Evolutionary conservation across 805 yeast genomes (phyloP).

Genomic region (Starmerella apicola): DNA sequence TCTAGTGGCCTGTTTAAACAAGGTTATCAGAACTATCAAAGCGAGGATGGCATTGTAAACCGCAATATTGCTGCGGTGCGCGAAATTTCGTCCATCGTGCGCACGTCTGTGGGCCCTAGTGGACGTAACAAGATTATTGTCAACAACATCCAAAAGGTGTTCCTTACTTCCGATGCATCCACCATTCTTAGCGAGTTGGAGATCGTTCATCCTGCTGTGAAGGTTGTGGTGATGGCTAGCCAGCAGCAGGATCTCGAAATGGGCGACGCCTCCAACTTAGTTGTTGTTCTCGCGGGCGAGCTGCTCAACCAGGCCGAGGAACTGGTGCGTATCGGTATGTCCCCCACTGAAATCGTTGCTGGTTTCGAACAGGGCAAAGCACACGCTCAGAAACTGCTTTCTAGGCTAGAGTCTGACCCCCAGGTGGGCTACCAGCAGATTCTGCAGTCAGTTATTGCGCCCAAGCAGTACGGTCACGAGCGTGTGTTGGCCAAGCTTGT

Average conservation of each 20-base stretch:
- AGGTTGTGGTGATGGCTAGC: slow-evolving; percentile 87
- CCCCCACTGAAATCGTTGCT: slow-evolving; percentile 83
- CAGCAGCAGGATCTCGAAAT: slow-evolving; percentile 94
- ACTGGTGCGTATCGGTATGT: slow-evolving; percentile 69
- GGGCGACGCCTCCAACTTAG: slow-evolving; percentile 94
- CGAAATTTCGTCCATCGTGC: slow-evolving; percentile 81
- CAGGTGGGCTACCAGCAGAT: slow-evolving; percentile 8
- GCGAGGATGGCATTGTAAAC: slow-evolving; percentile 87
- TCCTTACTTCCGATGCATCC: slow-evolving; percentile 95
- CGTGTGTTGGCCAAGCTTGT: slow-evolving; percentile 64
- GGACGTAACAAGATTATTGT: slow-evolving; percentile 95
- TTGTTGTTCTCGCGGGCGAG: slow-evolving; percentile 86
- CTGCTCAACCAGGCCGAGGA: slow-evolving; percentile 76
- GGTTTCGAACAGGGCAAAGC: slow-evolving; percentile 84
- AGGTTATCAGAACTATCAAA: slow-evolving; percentile 77
- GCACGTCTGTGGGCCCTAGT: slow-evolving; percentile 94
- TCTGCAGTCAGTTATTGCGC: slow-evolving; percentile 49
- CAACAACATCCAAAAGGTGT: slow-evolving; percentile 71
- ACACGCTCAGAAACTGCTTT: slow-evolving; percentile 53
- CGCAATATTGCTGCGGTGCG: slow-evolving; percentile 90
- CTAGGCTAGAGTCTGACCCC: slow-evolving; percentile 48
- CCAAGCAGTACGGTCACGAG: slow-evolving; percentile 88
- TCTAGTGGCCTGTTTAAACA: slow-evolving; percentile 88
- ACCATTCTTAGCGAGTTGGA: slow-evolving; percentile 89
- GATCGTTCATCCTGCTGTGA: slow-evolving; percentile 94